Evolutionary conservation across 306 rosid species (phyloP), one percentile per base, ranked within the genome.

Genomic region (Dryas drummondii): DNA sequence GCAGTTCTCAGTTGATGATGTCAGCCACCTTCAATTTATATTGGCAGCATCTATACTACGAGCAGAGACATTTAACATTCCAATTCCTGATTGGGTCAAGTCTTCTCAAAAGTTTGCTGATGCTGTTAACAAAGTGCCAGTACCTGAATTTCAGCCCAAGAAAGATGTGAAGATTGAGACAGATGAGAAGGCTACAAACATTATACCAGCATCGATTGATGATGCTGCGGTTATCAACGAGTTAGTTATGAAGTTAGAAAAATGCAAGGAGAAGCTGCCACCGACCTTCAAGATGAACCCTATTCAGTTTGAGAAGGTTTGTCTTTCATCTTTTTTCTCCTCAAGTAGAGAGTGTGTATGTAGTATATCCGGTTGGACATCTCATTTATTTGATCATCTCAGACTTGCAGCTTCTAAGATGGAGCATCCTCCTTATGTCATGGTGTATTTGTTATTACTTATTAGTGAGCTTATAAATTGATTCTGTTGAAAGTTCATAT

Each of bases 281-380:
- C 51, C 60, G 1, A 59, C 44, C 48, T 76, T 76, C 80, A 67
- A 68, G 80, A 67, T 76, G 80, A 76, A 68, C 50, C 80, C 80
- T 1, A 76, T 76, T 67, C 80, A 76, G 44, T 76, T 76, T 76
- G 80, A 76, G 73, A 76, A 76, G 80, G 80, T 76, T 9, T 47
- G 58, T 57, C 17, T 54, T 15, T 15, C 32, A 9, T n/a, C 32
- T 1, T 15, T 17, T 32, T 52, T 62, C 27, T 45, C 17, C 3
- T 44, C 4, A 1, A 9, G 12, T 59, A 5, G 45, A 72, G 26
- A 59, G 3, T 72, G 8, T 41, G 2, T 45, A 4, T 0, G 10
- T 10, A 14, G 44, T 51, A 32, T 51, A 16, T 41, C 50, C 41
- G 4, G 63, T 53, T 52, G 49, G 51, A n/a, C 58, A 59, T 58